Evolutionary conservation across 225 moss, liverwort and hornwort genomes (phyloP).

Genomic region (Neckera pumila): DNA sequence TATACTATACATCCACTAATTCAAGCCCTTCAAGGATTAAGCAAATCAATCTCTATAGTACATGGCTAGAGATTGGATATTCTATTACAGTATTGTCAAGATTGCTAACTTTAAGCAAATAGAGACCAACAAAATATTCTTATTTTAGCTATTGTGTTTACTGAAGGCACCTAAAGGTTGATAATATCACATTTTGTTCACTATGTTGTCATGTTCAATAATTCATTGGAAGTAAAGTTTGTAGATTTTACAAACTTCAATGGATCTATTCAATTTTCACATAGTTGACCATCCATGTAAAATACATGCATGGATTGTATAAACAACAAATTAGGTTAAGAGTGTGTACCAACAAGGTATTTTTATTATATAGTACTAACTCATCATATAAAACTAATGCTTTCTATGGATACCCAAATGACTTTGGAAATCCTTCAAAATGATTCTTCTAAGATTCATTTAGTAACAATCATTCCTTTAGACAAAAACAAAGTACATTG

Average conservation of each 20-base stretch:
- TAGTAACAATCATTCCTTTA: not conserved
- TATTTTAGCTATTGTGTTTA: not conserved
- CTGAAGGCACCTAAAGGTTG: not conserved
- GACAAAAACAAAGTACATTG: rapidly evolving
- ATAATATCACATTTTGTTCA: not conserved
- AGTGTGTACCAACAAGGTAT: too few relatives aligned
- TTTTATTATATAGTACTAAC: not conserved
- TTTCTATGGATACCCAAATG: not conserved
- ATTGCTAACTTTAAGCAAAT: not conserved
- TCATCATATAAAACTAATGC: not conserved
- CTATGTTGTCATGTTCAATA: not conserved
- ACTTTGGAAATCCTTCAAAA: not conserved
- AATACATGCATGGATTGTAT: not conserved
- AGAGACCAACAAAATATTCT: not conserved
- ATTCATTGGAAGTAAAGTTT: not conserved
- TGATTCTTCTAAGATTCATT: rapidly evolving
- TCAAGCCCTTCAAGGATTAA: too few relatives aligned
- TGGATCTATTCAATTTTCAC: not conserved
- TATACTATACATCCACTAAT: too few relatives aligned
- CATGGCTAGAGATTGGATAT: not conserved
- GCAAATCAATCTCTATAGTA: not conserved
- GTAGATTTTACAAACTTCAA: not conserved
- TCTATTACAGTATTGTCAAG: not conserved
- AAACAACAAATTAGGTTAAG: too few relatives aligned
- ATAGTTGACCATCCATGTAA: not conserved